Base-by-base conservation (phyloP, 2,329 filamentous ascomycete genomes). In the Neocucurbitaria cava region DNA sequence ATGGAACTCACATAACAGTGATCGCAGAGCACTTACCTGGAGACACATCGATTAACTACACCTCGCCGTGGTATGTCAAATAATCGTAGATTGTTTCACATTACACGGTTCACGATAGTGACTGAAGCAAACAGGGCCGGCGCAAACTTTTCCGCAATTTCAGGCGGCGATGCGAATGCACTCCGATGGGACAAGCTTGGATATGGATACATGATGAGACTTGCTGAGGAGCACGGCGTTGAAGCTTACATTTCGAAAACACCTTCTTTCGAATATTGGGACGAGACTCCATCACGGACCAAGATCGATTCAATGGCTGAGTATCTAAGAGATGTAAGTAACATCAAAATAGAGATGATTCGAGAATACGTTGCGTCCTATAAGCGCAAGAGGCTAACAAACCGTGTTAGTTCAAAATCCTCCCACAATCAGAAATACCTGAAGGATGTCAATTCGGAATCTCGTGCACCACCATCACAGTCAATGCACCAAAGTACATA, bases 61-160 rank as follows among this genome's bases (percentile, higher is more conserved):
- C 61, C 4, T 64, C 61, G n/a, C 61, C 61, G 9, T 62, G 61
- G 56, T 64, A 53, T 13, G 46, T 54, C 10, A 5, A 45, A n/a
- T n/a, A 5, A 35, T 9, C 2, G 11, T 11, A 15, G 11, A 7
- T 15, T 11, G 11, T 13, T n/a, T 46, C 18, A n/a, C 18, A 5
- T 15, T 31, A 2, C 24, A 17, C 46, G 24, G 17, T 26, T 2
- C 31, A 28, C 20, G 9, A 17, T 20, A 38, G 35, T 40, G 13
- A 46, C 46, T 17, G 9, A 11, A 7, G 6, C 17, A 33, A 24
- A 13, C 15, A 62, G 61, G 54, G 61, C 59, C 21, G 59, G 59
- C 3, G 54, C 54, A 18, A 64, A 64, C 46, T 64, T 64, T 40
- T 60, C 61, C 15, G 61, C 61, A 3, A 64, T 62, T n/a, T 62